Percentiles rank a stretch among this genome's conserved stretches.
These are phyloP conservation scores for Malassezia dermatis DNA, from an alignment of 1,284 basidiomycete species.

Conservation along the genomic window DNA sequence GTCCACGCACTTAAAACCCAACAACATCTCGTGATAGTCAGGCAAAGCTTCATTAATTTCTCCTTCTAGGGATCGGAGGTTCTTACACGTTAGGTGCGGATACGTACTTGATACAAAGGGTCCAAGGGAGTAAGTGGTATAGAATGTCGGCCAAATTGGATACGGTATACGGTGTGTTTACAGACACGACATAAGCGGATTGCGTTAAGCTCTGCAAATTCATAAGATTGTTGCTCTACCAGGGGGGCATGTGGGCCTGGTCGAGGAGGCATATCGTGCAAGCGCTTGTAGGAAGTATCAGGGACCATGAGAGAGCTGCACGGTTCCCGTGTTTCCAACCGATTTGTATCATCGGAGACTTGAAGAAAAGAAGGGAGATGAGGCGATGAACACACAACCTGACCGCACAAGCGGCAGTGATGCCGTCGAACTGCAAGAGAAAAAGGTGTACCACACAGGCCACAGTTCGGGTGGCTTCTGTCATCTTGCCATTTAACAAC, in stretches of 20 bases:
- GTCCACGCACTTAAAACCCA: slow-evolving; percentile 54
- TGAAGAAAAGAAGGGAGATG: slow-evolving; percentile 51
- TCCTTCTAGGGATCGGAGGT: slow-evolving; percentile 63
- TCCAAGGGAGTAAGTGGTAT: slow-evolving; percentile 53
- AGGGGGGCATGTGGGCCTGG: background rate
- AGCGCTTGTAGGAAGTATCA: background rate
- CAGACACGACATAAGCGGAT: slow-evolving; percentile 68
- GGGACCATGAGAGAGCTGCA: slow-evolving; percentile 5
- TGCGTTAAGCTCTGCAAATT: slow-evolving; percentile 8
- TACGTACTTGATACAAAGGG: slow-evolving; percentile 51
- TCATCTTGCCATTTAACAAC: slow-evolving; percentile 96
- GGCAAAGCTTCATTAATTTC: slow-evolving; percentile 63
- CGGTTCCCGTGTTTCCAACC: background rate
- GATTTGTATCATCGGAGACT: background rate
- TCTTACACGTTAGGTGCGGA: slow-evolving; percentile 23
- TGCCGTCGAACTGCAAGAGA: slow-evolving; percentile 86
- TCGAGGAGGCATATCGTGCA: background rate
- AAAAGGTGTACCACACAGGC: slow-evolving; percentile 77
- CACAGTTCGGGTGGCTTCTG: slow-evolving; percentile 62
- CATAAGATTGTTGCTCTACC: background rate
- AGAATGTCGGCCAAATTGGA: slow-evolving; percentile 21
- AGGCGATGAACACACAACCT: slow-evolving; percentile 82
- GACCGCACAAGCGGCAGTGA: slow-evolving; percentile 87
- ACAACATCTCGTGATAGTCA: slow-evolving; percentile 61
- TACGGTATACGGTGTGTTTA: slow-evolving; percentile 65